Evolutionary conservation across 1,284 basidiomycete species (phyloP).

Genomic region (Fomitopsis palustris): DNA sequence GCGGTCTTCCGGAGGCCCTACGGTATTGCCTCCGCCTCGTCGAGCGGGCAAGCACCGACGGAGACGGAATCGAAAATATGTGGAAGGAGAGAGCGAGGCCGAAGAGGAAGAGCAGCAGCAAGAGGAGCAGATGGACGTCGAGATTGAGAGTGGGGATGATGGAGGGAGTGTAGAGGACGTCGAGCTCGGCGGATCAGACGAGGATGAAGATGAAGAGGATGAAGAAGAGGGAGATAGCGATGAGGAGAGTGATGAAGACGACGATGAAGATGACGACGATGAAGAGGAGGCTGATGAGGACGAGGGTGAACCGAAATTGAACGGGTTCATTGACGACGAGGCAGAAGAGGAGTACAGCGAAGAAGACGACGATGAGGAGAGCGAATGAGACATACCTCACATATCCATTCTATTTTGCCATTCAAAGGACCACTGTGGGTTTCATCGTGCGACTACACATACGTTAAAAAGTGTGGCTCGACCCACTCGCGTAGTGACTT

Average conservation of each 20-base stretch:
- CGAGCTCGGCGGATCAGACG: constrained; percentile 74
- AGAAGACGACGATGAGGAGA: constrained; percentile 53
- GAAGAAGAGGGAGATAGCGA: constrained; percentile 52
- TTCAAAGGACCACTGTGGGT: neutral
- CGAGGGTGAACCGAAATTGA: constrained; percentile 4
- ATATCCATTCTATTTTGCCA: neutral
- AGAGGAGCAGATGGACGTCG: constrained; percentile 58
- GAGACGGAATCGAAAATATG: constrained; percentile 50
- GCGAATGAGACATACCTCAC: constrained; percentile 23
- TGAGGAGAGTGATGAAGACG: constrained; percentile 48
- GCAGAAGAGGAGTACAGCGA: constrained; percentile 58
- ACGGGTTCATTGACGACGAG: constrained; percentile 27
- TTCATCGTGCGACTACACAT: neutral
- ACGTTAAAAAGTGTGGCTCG: neutral
- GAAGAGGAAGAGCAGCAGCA: constrained; percentile 42
- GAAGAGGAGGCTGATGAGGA: constrained; percentile 29
- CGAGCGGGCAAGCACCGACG: constrained; percentile 25
- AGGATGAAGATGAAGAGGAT: constrained; percentile 48
- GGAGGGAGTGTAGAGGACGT: constrained; percentile 72
- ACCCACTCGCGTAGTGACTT: too few relatives aligned
- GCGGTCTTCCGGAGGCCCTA: constrained; percentile 62
- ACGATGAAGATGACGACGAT: constrained; percentile 61
- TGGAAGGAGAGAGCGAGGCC: constrained; percentile 76
- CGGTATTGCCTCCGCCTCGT: constrained; percentile 44
- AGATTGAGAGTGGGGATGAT: constrained; percentile 59